Conservation (phyloP, 345 rosid genomes). For the Eucalyptus pauciflora region DNA sequence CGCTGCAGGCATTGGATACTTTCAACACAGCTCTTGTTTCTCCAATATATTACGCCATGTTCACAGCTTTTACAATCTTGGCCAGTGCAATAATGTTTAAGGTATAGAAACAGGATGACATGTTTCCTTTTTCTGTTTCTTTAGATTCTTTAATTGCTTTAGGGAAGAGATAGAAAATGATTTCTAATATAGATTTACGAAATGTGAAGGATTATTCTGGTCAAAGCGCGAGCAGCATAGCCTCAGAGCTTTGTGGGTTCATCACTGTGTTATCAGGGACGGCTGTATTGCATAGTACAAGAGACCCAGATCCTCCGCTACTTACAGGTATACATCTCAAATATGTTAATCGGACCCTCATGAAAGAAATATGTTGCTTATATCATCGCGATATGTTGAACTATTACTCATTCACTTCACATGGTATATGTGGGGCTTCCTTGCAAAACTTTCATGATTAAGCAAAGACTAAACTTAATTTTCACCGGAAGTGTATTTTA, state of each 20-base stretch:
- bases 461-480: background rate
- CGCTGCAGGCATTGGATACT: slow-evolving; percentile 66
- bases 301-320: slow-evolving; percentile 28
- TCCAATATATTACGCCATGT: slow-evolving; percentile 68
- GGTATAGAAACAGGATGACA: slow-evolving; percentile 20
- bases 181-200: background rate
- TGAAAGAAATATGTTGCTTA: background rate
- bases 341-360: background rate
- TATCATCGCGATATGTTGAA: background rate
- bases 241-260: slow-evolving; percentile 42
- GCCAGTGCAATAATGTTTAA: slow-evolving; percentile 84
- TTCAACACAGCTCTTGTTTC: slow-evolving; percentile 74
- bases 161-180: background rate
- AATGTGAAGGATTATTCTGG: slow-evolving; percentile 32
- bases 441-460: background rate
- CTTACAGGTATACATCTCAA: slow-evolving; percentile 18
- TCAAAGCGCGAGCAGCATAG: slow-evolving; percentile 37
- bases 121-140: background rate
- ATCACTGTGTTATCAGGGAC: slow-evolving; percentile 37
- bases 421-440: background rate
- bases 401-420: background rate
- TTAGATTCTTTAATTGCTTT: background rate
- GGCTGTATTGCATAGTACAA: slow-evolving; percentile 27
- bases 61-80: slow-evolving; percentile 63
- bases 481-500: background rate